Percentiles rank a stretch among this genome's conserved stretches.
phyloP scores from a whole-genome alignment of 2,329 filamentous ascomycete genomes.

The Sphaerulina populicola region DNA sequence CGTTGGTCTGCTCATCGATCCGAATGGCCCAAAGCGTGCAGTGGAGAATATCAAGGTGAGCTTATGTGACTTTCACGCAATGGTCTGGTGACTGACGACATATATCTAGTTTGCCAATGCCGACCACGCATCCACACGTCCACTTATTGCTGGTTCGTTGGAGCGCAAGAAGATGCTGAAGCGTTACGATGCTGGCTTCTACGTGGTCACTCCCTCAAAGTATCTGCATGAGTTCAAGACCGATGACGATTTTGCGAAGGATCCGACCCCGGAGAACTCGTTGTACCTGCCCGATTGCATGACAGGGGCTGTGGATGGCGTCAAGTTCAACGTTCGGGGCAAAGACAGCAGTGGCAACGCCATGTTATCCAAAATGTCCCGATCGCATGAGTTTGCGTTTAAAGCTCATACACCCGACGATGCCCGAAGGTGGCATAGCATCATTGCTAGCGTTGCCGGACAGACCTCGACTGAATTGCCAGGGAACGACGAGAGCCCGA shows the following conservation, averaged over 20 bases:
- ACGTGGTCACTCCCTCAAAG: slow-evolving; percentile 78
- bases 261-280: slow-evolving; percentile 76
- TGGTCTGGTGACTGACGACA: neutral
- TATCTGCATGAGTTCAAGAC: slow-evolving; percentile 97
- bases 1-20: slow-evolving; percentile 64
- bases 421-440: slow-evolving; percentile 74
- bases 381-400: slow-evolving; percentile 72
- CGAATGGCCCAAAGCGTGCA: slow-evolving; percentile 62
- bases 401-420: slow-evolving; percentile 75
- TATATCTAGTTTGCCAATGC: slow-evolving; percentile 67
- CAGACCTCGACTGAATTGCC: slow-evolving; percentile 38
- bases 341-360: slow-evolving; percentile 76
- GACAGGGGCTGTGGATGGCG: slow-evolving; percentile 61
- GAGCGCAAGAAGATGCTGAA: slow-evolving; percentile 87
- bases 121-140: slow-evolving; percentile 66
- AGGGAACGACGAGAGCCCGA: slow-evolving; percentile 32
- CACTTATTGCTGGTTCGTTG: slow-evolving; percentile 77
- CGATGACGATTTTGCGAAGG: slow-evolving; percentile 63
- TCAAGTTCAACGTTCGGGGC: slow-evolving; percentile 91
- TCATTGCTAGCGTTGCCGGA: slow-evolving; percentile 57
- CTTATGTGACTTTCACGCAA: neutral
- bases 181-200: slow-evolving; percentile 72
- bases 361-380: slow-evolving; percentile 70
- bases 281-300: slow-evolving; percentile 87
- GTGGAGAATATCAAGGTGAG: slow-evolving; percentile 55